Conservation (phyloP, 2,329 filamentous ascomycete genomes). For the Scortechinia acanthostroma region DNA sequence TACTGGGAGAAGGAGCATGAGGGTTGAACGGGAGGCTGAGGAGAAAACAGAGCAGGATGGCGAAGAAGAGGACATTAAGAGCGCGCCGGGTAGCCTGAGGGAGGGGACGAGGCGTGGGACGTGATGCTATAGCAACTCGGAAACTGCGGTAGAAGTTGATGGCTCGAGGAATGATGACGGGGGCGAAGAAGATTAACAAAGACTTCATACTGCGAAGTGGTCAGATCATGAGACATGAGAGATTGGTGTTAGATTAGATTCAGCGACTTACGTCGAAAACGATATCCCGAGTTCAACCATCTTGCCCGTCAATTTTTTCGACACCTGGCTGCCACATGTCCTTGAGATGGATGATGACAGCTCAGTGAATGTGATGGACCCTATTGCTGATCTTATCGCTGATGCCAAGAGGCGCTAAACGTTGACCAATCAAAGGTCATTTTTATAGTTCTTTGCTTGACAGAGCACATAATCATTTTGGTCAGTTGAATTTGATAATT, state of each 20-base stretch:
- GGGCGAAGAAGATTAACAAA: slow-evolving; percentile 1
- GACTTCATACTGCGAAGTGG: not conserved
- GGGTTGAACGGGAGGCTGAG: slow-evolving; percentile 2
- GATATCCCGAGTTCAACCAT: not conserved
- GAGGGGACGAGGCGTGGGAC: not conserved
- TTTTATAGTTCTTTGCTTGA: too few species aligned
- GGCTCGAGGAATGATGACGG: not conserved
- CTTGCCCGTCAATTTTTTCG: too few species aligned
- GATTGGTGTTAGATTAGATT: not conserved
- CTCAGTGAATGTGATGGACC: too few species aligned
- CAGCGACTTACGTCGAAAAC: not conserved
- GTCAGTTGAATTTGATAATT: too few species aligned
- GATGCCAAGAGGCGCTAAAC: too few species aligned
- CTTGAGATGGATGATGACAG: too few species aligned
- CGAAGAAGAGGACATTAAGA: not conserved
- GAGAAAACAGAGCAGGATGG: not conserved
- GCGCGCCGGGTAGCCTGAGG: not conserved
- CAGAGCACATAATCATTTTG: too few species aligned
- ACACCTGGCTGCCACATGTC: too few species aligned
- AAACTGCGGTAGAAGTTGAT: not conserved
- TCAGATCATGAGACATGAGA: not conserved
- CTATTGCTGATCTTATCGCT: too few species aligned
- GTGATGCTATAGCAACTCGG: not conserved
- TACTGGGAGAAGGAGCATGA: not conserved
- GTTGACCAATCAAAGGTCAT: too few species aligned